A percentile compares a stretch with the other conserved stretches of the same genome.
Conservation (phyloP, 768 basidiomycete species). For the Mycena kentingensis region DNA sequence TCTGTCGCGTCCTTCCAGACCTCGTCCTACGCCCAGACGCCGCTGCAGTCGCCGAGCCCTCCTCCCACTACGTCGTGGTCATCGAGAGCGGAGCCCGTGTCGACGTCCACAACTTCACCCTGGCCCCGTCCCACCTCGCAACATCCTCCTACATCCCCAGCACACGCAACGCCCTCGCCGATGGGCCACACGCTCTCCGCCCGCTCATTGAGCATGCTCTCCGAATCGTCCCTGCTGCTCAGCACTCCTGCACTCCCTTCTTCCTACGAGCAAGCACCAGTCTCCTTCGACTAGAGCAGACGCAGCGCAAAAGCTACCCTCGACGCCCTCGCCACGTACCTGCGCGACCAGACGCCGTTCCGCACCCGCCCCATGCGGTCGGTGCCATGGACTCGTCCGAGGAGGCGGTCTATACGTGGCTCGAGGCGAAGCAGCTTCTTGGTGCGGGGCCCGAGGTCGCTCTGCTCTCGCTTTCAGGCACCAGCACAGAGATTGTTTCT, state of each 20-base stretch:
- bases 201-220: neutral
- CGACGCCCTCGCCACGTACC: neutral
- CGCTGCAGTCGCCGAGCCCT: no score
- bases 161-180: neutral
- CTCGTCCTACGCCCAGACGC: no score
- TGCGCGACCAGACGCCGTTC: neutral
- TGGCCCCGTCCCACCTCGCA: neutral
- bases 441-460: neutral
- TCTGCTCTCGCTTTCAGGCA: neutral
- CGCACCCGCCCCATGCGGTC: neutral
- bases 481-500: neutral
- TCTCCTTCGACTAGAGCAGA: neutral
- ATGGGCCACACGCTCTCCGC: neutral
- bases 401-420: neutral
- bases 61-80: neutral
- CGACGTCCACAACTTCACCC: neutral
- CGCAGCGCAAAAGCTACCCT: neutral
- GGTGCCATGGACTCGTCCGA: neutral
- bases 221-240: neutral
- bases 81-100: neutral
- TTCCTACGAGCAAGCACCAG: neutral
- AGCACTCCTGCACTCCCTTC: neutral
- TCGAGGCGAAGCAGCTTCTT: neutral
- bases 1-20: no score
- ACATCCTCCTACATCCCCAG: neutral